Conservation (phyloP, 1,284 basidiomycete genomes). For the Leucoagaricus sp. region DNA sequence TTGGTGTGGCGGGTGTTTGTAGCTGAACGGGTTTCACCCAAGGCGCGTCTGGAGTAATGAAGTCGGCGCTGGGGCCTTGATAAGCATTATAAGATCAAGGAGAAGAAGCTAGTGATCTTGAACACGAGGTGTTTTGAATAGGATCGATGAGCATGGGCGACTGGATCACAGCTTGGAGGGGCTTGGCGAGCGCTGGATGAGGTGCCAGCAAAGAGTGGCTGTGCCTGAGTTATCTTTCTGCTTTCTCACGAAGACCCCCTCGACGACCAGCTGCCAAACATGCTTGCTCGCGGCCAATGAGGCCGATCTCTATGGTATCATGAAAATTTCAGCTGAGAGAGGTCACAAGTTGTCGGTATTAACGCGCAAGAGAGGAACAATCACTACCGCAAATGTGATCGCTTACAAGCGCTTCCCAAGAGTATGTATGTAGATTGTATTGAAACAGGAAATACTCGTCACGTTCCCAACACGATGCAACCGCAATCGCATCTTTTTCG, state of each 20-base stretch:
- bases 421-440: background rate
- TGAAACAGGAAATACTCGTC: constrained; percentile 4
- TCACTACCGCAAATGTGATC: background rate
- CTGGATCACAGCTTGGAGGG: too few species aligned
- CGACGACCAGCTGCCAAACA: background rate
- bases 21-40: too few species aligned
- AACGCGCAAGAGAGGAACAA: background rate
- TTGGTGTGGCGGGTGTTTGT: too few species aligned
- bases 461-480: constrained; percentile 13
- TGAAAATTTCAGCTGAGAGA: background rate
- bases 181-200: too few species aligned
- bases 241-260: background rate
- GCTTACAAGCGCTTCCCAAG: background rate
- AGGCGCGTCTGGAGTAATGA: too few species aligned
- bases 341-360: background rate
- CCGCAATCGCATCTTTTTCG: background rate
- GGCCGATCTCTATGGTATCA: background rate
- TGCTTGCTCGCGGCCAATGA: background rate
- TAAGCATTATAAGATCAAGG: too few species aligned
- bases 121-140: too few species aligned
- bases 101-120: too few species aligned
- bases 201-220: background rate
- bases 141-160: too few species aligned
- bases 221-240: background rate
- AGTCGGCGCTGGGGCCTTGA: too few species aligned